These are phyloP conservation scores for Tulasnella sp. DNA, from an alignment of 768 basidiomycete species.

Conservation along the genomic window DNA sequence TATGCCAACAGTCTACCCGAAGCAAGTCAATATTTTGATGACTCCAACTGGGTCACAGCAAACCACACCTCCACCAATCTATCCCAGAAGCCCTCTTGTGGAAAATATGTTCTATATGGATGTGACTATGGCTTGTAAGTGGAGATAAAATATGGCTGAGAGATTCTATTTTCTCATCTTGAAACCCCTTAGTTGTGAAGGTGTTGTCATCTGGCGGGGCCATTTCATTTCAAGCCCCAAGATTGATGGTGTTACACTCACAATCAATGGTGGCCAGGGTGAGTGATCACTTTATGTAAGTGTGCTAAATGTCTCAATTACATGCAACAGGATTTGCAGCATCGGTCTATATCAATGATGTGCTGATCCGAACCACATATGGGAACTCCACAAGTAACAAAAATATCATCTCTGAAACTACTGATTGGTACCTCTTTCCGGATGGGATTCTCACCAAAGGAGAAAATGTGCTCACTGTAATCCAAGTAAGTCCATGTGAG, in stretches of 20 bases:
- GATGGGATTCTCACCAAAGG: slow-evolving; percentile 47
- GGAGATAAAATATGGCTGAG: not conserved
- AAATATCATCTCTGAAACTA: slow-evolving; percentile 60
- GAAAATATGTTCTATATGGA: slow-evolving; percentile 73
- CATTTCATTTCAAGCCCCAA: slow-evolving; percentile 62
- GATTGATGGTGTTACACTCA: slow-evolving; percentile 62
- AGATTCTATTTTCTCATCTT: not conserved
- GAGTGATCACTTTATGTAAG: slow-evolving; percentile 36
- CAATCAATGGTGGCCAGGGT: slow-evolving; percentile 74
- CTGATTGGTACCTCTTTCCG: slow-evolving; percentile 63
- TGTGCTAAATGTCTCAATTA: not conserved
- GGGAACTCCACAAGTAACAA: slow-evolving; percentile 71
- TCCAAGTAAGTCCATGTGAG: slow-evolving; percentile 47
- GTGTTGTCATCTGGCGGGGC: slow-evolving; percentile 74
- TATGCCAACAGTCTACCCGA: slow-evolving; percentile 75
- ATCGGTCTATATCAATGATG: slow-evolving; percentile 72
- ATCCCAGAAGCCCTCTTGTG: slow-evolving; percentile 62
- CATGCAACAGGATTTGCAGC: slow-evolving; percentile 63
- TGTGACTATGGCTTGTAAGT: slow-evolving; percentile 83
- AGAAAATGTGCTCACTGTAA: slow-evolving; percentile 73
- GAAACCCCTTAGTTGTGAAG: slow-evolving; percentile 62
- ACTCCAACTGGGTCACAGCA: slow-evolving; percentile 60
- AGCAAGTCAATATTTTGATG: slow-evolving; percentile 52
- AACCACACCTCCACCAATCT: slow-evolving; percentile 72
- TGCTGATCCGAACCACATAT: slow-evolving; percentile 66